Evolutionary conservation across 176 grass and related monocot genomes (phyloP), one percentile per base, ranked within the genome.

Genomic region (Rhynchospora pubera): DNA sequence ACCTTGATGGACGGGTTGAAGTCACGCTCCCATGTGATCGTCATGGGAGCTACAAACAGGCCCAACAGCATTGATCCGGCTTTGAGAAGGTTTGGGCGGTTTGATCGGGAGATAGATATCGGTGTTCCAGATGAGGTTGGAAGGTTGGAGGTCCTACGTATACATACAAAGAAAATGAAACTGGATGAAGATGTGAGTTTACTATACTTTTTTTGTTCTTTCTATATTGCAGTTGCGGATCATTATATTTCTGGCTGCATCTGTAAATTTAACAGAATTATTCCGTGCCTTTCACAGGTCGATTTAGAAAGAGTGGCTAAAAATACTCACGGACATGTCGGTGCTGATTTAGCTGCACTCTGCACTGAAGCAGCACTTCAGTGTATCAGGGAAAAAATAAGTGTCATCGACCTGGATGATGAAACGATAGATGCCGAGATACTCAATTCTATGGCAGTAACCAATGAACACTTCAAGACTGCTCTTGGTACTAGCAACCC

Each of bases 131-230:
- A 93, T 87, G 93, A 97, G 58, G 87, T 97, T 65, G 93, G 93
- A 47, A 77, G 93, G 12, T 87, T 97, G 22, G 93, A 97, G 84
- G 90, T 97, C 57, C 91, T 97, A 9, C 90, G 93, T 43, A 97
- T 97, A 65, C 93, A 97, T 73, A 91, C 91, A 13, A 97, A 97
- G 81, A 97, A 97, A 85, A 97, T 97, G 93, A 97, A 97, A 60
- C 58, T 97, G 18, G 86, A 87, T 59, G 89, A 97, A 75, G 93
- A 97, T 82, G 93, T 93, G 82, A 92, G 82, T 84, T 19, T 19
- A 18, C 5, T 19, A 66, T 5, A 65, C 79, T 55, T 55, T 69
- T 57, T 5, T 61, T 64, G 21, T 1, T 24, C 55, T 3, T n/a
- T 9, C 64, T 7, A 48, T 9, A 14, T 77, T 12, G 53, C 55